Evolutionary conservation across 805 yeast species (phyloP), one percentile per base, ranked within the genome.

Genomic region (Alloascoidea hylecoeti): DNA sequence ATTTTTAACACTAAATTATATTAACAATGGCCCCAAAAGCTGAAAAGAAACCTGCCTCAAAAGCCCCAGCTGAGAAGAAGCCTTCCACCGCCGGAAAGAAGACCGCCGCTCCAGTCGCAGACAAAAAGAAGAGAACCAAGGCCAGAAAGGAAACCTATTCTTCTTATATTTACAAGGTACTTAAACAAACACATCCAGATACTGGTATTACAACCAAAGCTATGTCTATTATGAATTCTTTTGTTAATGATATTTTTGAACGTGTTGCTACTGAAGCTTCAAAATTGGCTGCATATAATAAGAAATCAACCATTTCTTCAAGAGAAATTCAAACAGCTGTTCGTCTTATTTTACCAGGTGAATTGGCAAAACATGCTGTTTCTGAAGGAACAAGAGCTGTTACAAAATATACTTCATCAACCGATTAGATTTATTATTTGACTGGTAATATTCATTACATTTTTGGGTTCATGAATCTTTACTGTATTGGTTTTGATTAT

Each of bases 301-400:
- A 86, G 75, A 88, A 86, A 71, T 84, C 95, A 43, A 88, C 97
- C 53, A 88, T 89, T 59, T 84, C 96, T 51, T 94, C 96, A 45
- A 85, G 96, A 73, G 96, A 88, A 72, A 88, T 88, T 57, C 96
- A 88, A 74, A 88, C 96, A 53, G 96, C 97, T 53, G 96, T 88
- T 50, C 84, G 96, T 77, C 78, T 88, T 59, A 86, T 88, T 67
- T 78, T 88, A 56, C 96, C 96, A 53, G 96, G 96, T 77, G 96
- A 88, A 73, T 75, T 88, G 62, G 95, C 96, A 53, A 86, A 86
- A 75, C 96, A 88, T 70, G 95, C 96, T 58, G 95, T 86, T 55
- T 81, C 95, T 55, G 96, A 88, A 72, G 96, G 96, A 75, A 85
- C 95, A 53, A 84, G 95, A 77, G 94, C 96, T 63, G 95, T 85